phyloP scores from a whole-genome alignment of 2,329 filamentous ascomycete genomes.

The Thielaviopsis populi region DNA sequence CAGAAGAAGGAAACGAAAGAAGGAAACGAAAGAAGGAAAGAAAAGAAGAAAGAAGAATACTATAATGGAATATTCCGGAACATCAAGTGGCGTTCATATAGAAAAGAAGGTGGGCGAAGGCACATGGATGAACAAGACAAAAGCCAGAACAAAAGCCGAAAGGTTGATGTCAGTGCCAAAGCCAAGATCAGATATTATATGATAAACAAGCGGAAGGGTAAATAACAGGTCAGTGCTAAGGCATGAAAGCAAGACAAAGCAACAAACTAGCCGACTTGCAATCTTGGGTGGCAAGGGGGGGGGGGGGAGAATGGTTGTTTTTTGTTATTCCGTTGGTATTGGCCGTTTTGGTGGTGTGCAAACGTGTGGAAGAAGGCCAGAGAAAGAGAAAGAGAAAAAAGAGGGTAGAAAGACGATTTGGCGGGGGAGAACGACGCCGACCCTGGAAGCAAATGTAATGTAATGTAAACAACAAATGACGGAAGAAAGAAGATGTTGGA shows the following conservation, averaged over 20 bases:
- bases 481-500: neutral
- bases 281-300: neutral
- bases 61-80: slow-evolving; percentile 12
- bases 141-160: slow-evolving; percentile 4
- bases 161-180: neutral
- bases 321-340: neutral
- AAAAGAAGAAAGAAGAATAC: slow-evolving; percentile 4
- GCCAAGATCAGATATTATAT: neutral
- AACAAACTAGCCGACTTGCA: neutral
- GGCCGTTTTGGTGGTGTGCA: neutral
- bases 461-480: neutral
- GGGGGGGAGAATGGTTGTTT: neutral
- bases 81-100: slow-evolving; percentile 14
- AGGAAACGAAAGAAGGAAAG: no score
- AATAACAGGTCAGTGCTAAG: slow-evolving; percentile 1
- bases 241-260: slow-evolving; percentile 1
- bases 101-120: slow-evolving; percentile 13
- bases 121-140: slow-evolving; percentile 10
- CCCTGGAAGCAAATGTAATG: neutral
- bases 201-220: neutral
- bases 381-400: neutral
- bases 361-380: neutral
- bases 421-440: neutral
- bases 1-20: neutral
- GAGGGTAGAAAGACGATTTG: neutral